Conservation (phyloP, 2,329 filamentous ascomycete species). For the Hymenoscyphus albidus region DNA sequence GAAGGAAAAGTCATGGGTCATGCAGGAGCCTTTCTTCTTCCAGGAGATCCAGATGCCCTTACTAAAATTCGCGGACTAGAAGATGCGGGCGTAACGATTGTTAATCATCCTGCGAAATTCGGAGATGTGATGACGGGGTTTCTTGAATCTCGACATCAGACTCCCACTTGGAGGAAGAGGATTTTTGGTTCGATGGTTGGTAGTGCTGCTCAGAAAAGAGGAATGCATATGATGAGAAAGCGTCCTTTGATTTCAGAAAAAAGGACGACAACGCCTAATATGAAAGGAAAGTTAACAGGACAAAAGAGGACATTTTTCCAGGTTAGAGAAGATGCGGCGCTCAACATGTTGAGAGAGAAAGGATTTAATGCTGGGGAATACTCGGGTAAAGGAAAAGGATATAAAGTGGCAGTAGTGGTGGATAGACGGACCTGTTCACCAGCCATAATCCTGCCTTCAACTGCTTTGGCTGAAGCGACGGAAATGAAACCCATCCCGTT, state of each 20-base stretch:
- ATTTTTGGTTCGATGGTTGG: slow-evolving; percentile 31
- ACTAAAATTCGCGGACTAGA: slow-evolving; percentile 66
- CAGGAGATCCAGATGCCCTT: slow-evolving; percentile 60
- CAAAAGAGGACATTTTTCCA: slow-evolving; percentile 54
- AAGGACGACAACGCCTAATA: neutral
- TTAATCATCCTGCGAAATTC: slow-evolving; percentile 73
- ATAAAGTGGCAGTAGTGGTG: slow-evolving; percentile 60
- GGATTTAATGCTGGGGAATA: slow-evolving; percentile 43
- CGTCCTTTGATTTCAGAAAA: slow-evolving; percentile 3
- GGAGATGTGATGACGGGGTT: slow-evolving; percentile 63
- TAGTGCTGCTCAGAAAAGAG: slow-evolving; percentile 45
- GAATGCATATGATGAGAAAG: slow-evolving; percentile 46
- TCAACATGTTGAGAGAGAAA: slow-evolving; percentile 51
- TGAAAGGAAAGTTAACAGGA: slow-evolving; percentile 5
- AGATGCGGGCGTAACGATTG: slow-evolving; percentile 63
- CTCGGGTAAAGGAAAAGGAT: slow-evolving; percentile 37
- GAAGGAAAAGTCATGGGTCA: slow-evolving; percentile 71
- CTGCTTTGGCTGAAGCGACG: slow-evolving; percentile 39
- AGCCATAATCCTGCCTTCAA: slow-evolving; percentile 54
- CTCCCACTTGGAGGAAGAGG: slow-evolving; percentile 30
- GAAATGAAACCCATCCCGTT: slow-evolving; percentile 57
- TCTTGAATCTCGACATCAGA: slow-evolving; percentile 42
- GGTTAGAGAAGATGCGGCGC: slow-evolving; percentile 49
- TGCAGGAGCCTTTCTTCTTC: slow-evolving; percentile 67
- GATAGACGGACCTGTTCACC: slow-evolving; percentile 60